Evolutionary conservation across 305 asterid species (phyloP).

Genomic region (Plantago coronopus): DNA sequence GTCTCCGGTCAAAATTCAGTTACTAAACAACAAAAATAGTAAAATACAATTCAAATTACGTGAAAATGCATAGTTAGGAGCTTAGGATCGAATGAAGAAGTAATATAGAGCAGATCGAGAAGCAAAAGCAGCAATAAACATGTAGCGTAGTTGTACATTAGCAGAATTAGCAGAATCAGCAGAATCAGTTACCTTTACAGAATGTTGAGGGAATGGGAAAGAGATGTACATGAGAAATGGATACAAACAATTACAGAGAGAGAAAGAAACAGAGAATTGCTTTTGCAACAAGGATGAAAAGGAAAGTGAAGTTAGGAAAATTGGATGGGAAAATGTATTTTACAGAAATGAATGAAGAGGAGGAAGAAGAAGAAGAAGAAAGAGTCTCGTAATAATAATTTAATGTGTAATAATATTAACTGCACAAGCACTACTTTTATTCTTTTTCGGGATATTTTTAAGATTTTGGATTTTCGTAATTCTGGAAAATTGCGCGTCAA

Average conservation of each 20-base stretch:
- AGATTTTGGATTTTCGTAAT: neutral
- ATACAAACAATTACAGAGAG: no score
- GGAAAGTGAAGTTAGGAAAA: neutral
- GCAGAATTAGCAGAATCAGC: neutral
- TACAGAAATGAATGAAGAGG: neutral
- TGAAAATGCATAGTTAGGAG: no score
- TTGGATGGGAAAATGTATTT: neutral
- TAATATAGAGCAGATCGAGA: neutral
- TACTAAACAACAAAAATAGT: no score
- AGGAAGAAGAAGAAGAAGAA: neutral
- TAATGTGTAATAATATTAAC: neutral
- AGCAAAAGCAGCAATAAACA: neutral
- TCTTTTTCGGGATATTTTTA: neutral
- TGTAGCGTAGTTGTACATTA: neutral
- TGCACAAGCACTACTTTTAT: slow-evolving; percentile 5
- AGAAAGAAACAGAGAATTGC: no score
- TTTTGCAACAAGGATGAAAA: neutral
- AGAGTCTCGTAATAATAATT: neutral
- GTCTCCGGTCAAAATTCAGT: no score
- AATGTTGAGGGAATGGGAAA: slow-evolving; percentile 7
- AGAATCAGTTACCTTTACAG: slow-evolving; percentile 5
- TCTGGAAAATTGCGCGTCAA: neutral
- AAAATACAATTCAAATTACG: no score
- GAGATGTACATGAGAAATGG: neutral
- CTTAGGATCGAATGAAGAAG: no score